Base-by-base conservation (phyloP, 2,329 filamentous ascomycete genomes). In the Ilyonectria mors-panacis region DNA sequence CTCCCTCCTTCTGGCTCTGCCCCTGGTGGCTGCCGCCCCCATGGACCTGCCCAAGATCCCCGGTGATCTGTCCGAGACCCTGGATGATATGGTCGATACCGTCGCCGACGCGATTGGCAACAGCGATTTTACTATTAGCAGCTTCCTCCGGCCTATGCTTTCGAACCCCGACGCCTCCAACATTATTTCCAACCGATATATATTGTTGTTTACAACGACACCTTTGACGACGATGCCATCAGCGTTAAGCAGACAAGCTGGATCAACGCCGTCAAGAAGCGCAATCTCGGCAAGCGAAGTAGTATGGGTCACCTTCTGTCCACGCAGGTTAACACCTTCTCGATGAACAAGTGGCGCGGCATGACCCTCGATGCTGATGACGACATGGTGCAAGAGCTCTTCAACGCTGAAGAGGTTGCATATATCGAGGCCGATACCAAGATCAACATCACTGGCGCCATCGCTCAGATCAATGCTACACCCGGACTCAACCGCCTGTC, bases 181-280 rank as follows among this genome's bases (percentile, higher is more conserved):
- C 72, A 78, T 86, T 65, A 85, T 91, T 54, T 80, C 86, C 39
- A 85, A 88, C 80, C 82, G 84, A 55, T 92, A 90, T 92, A 90
- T 79, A 91, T 92, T 68, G 88, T 91, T 61, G 88, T 92, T 65
- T 91, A 90, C 82, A 88, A 91, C 78, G 82, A 82, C 70, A 85
- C 84, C 62, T 85, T 84, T 71, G 81, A 80, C 68, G 80, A 85
- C 23, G 83, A 83, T 17, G 80, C 81, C 42, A 85, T 91, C 73
- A 78, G 81, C 42, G 80, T 83, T 55, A 86, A 89, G 77, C 80
- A 88, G 74, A 78, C 81, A 35, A 81, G 79, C 63, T 83, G 89
- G 74, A 83, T 81, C 63, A 75, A 82, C 47, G 78, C 85, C 50
- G 78, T 91, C 63, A 81, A 85, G 77, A 89, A 87, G 80, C 87